These are phyloP conservation scores for Agaricales sp. DNA, from an alignment of 1,284 basidiomycete species.

Conservation along the genomic window DNA sequence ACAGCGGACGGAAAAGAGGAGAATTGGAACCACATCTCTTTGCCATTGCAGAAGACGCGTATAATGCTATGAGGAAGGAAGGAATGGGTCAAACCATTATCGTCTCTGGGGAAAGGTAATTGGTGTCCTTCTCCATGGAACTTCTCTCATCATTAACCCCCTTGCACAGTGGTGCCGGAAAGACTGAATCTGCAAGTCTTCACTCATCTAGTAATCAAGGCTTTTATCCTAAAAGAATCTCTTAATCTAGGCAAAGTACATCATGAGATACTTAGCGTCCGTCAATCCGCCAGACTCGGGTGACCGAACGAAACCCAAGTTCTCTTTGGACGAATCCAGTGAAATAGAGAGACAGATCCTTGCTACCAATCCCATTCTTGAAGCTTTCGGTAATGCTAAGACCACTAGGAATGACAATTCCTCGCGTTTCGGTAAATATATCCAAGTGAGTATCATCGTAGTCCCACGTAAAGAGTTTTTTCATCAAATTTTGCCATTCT, in stretches of 20 bases:
- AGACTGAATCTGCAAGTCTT: conserved; percentile 84
- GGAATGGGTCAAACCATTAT: conserved; percentile 97
- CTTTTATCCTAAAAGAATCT: conserved; percentile 3
- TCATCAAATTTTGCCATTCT: conserved; percentile 3
- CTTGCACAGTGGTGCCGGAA: conserved; percentile 81
- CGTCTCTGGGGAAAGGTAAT: conserved; percentile 94
- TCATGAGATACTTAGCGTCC: conserved; percentile 98
- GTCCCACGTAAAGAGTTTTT: too few relatives aligned
- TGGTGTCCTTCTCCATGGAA: conserved; percentile 9
- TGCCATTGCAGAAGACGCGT: conserved; percentile 98
- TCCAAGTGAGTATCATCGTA: conserved; percentile 91
- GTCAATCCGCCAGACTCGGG: conserved; percentile 78
- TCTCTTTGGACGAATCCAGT: conserved; percentile 72
- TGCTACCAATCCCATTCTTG: conserved; percentile 97
- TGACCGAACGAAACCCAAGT: conserved; percentile 57
- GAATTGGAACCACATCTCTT: conserved; percentile 98
- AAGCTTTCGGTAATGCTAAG: conserved; percentile 99
- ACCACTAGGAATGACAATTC: conserved; percentile 99
- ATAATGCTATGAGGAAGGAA: conserved; percentile 95
- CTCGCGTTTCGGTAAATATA: conserved; percentile 98
- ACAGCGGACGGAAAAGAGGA: conserved; percentile 85
- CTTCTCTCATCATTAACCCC: conserved; percentile 13
- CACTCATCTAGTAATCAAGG: conserved; percentile 5
- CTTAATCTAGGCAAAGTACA: conserved; percentile 80
- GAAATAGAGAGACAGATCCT: conserved; percentile 97